phyloP scores from a whole-genome alignment of 164 flowering plant species.

The Annona cherimola region DNA sequence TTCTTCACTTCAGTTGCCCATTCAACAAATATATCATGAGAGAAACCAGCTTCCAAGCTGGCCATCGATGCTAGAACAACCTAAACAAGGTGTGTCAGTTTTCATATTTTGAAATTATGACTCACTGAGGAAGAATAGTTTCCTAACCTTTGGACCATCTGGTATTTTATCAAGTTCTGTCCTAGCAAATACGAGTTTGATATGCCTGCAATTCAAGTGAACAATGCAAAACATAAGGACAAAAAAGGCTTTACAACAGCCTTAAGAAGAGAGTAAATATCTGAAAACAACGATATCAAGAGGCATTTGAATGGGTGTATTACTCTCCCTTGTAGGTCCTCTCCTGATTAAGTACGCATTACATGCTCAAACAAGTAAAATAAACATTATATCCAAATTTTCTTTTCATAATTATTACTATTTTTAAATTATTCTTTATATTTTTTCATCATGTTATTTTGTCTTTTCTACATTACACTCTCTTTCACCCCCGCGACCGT shows the following conservation, averaged over 20 bases:
- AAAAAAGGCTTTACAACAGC: background rate
- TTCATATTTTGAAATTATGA: slow-evolving; percentile 1
- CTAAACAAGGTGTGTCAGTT: slow-evolving; percentile 34
- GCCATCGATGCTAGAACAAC: slow-evolving; percentile 97
- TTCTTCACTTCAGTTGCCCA: slow-evolving; percentile 89
- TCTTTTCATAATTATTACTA: too few species aligned
- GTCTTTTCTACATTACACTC: too few species aligned
- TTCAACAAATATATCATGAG: slow-evolving; percentile 93
- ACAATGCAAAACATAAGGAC: background rate
- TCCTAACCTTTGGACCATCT: slow-evolving; percentile 83
- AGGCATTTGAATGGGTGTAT: too few species aligned
- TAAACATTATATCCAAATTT: too few species aligned
- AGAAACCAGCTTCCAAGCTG: slow-evolving; percentile 89
- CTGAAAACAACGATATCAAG: too few species aligned
- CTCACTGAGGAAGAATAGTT: background rate
- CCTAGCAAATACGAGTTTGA: slow-evolving; percentile 69
- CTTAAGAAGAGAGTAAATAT: background rate
- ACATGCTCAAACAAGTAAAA: too few species aligned
- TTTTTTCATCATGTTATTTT: too few species aligned
- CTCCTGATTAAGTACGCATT: too few species aligned
- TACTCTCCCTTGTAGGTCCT: too few species aligned
- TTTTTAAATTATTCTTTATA: too few species aligned
- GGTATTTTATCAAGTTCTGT: slow-evolving; percentile 83
- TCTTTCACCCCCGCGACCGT: too few species aligned
- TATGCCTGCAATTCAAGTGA: slow-evolving; percentile 47